A percentile compares a stretch with the other conserved stretches of the same genome.
These are phyloP conservation scores for Cutaneotrichosporon curvatum DNA, from an alignment of 1,284 basidiomycete genomes.

Conservation along the genomic window DNA sequence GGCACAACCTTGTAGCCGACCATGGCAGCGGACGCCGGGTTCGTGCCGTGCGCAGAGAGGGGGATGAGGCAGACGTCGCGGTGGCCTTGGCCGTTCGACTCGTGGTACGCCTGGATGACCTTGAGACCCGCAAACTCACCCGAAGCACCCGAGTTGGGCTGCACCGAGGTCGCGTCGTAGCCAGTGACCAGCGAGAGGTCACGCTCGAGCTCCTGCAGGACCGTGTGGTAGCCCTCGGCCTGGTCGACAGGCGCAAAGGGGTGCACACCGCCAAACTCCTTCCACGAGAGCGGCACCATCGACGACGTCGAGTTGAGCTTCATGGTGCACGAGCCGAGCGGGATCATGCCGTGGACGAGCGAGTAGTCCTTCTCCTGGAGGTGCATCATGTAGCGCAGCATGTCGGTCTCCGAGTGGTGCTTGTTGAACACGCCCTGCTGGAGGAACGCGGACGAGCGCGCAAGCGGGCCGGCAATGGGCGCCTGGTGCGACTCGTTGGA, in stretches of 20 bases:
- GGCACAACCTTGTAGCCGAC: constrained; percentile 93
- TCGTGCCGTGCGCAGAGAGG: constrained; percentile 91
- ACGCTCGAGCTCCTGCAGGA: constrained; percentile 84
- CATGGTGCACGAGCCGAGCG: constrained; percentile 94
- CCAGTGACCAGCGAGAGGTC: constrained; percentile 93
- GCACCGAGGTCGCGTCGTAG: constrained; percentile 86
- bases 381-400: constrained; percentile 92
- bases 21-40: constrained; percentile 93
- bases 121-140: constrained; percentile 93
- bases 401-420: constrained; percentile 95
- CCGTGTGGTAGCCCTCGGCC: constrained; percentile 73
- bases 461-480: constrained; percentile 52
- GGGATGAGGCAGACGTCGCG: constrained; percentile 92
- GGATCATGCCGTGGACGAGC: constrained; percentile 93
- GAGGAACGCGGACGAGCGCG: constrained; percentile 68
- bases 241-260: constrained; percentile 89
- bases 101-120: constrained; percentile 90
- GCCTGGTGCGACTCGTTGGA: constrained; percentile 29
- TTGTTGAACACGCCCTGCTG: constrained; percentile 87
- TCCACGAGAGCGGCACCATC: constrained; percentile 93
- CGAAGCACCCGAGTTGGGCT: constrained; percentile 94
- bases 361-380: constrained; percentile 91
- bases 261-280: constrained; percentile 81
- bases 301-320: constrained; percentile 94
- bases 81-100: constrained; percentile 74